Evolutionary conservation across 768 basidiomycete genomes (phyloP), one percentile per base, ranked within the genome.

Genomic region (Mycena haematopus): DNA sequence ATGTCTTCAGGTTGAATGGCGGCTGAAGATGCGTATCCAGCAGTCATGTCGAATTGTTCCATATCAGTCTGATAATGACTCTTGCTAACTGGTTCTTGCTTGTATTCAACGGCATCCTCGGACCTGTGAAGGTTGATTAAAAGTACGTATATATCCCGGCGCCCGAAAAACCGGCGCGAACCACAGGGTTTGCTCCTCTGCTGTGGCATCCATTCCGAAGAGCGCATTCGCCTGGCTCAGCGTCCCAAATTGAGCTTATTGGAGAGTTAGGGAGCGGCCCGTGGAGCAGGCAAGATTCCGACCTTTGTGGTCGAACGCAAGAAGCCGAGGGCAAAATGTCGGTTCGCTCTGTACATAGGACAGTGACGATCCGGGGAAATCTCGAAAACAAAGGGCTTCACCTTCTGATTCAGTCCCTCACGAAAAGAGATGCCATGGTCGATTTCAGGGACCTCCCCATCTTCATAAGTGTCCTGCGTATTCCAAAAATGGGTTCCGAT

Each of bases 401-500:
- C 89, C 72, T 80, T 76, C 51, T 67, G 68, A 55, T 81, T 82
- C 44, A 79, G 63, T 31, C 86, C 84, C 72, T 91, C 88, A 67
- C 83, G 78, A 72, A 92, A 92, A 13, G 91, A 92, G 51, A 89
- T 75, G 63, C 81, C 80, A 68, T 84, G 78, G 59, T 84, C 79
- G 38, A 84, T 75, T 33, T 79, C 58, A 5, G 81, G 68, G 24
- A 81, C 80, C 56, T 80, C 77, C 40, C 72, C 74, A 50, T 80
- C 81, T 22, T 78, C 77, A 62, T 83, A 82, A 0, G 79, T 77
- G 66, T 91, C 88, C 73, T 92, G 91, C 1, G 89, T 83, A 69
- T 92, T 92, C 90, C 90, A 93, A 68, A 91, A 92, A 69, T 93
- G 91, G 0, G 90, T 85, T 49, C 90, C 90, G 21, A 82, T 74